Conservation (phyloP, 345 rosid species). For the Camelina neglecta region DNA sequence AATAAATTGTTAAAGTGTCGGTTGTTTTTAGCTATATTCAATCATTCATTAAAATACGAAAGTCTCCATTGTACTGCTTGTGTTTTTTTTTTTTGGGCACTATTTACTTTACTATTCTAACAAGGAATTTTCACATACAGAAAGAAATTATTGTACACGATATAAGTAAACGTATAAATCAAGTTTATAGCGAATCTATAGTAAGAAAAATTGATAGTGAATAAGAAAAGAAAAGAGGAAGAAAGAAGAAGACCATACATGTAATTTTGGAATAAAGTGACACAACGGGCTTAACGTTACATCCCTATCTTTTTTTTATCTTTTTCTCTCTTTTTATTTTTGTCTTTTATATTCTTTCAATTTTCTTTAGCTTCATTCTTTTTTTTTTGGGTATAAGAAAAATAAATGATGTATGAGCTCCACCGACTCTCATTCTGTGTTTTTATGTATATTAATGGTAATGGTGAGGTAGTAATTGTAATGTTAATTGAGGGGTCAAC, state of each 20-base stretch:
- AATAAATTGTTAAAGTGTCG: background rate
- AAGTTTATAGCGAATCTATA: slow-evolving; percentile 13
- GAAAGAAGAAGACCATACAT: slow-evolving; percentile 32
- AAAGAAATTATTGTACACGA: background rate
- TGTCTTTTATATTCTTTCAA: slow-evolving; percentile 3
- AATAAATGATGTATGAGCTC: slow-evolving; percentile 7
- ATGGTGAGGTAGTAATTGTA: slow-evolving; percentile 16
- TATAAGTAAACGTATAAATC: slow-evolving; percentile 11
- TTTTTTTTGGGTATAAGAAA: background rate
- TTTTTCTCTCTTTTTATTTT: background rate
- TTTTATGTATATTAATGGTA: slow-evolving; percentile 25
- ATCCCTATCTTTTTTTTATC: slow-evolving; percentile 14
- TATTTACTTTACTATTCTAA: background rate
- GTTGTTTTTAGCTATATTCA: background rate
- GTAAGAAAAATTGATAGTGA: background rate
- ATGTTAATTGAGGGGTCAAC: slow-evolving; percentile 16
- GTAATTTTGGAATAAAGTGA: slow-evolving; percentile 43
- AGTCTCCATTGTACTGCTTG: background rate
- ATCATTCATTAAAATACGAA: background rate
- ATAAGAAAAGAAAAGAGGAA: background rate
- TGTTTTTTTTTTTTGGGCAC: background rate
- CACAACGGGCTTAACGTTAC: slow-evolving; percentile 25
- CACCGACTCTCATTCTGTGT: slow-evolving; percentile 38
- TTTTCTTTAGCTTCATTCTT: background rate
- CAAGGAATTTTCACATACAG: background rate